Conservation (phyloP, 768 basidiomycete genomes). For the Boletellus ananiceps region DNA sequence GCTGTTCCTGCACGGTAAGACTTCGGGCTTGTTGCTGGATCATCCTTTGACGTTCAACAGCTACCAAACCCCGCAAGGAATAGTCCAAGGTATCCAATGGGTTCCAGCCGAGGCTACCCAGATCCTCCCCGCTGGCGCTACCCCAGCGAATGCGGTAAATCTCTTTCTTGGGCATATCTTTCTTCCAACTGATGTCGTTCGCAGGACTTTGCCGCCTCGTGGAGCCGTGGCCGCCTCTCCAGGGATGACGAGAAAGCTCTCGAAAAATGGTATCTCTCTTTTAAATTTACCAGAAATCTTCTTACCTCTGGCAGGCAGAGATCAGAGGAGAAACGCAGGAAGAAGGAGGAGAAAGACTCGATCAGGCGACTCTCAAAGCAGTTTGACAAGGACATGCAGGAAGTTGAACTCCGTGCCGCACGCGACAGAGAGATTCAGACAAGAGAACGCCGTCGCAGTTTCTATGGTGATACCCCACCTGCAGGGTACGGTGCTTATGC, state of each 20-base stretch:
- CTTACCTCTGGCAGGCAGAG: conserved; percentile 39
- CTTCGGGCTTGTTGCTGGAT: neutral
- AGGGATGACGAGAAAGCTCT: conserved; percentile 39
- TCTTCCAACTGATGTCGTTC: conserved; percentile 1
- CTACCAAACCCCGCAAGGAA: conserved; percentile 65
- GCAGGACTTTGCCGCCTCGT: conserved; percentile 59
- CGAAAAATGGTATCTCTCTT: conserved; percentile 41
- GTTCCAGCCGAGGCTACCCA: conserved; percentile 67
- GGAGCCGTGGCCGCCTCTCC: conserved; percentile 42
- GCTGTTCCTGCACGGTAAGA: conserved; percentile 70
- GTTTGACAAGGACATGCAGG: conserved; percentile 43
- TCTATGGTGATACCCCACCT: conserved; percentile 37
- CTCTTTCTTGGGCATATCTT: conserved; percentile 2
- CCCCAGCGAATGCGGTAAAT: conserved; percentile 53
- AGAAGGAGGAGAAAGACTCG: conserved; percentile 45
- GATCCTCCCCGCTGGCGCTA: conserved; percentile 55
- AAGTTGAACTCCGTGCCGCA: conserved; percentile 51
- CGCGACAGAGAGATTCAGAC: conserved; percentile 53
- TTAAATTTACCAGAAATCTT: neutral
- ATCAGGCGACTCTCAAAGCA: conserved; percentile 36
- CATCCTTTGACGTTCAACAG: conserved; percentile 33
- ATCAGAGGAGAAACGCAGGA: conserved; percentile 48
- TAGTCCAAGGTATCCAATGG: conserved; percentile 61
- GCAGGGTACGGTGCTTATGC: conserved; percentile 27
- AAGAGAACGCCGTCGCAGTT: conserved; percentile 52